Evolutionary conservation across 164 flowering plant species (phyloP), one percentile per base, ranked within the genome.

Genomic region (Liriodendron chinense): DNA sequence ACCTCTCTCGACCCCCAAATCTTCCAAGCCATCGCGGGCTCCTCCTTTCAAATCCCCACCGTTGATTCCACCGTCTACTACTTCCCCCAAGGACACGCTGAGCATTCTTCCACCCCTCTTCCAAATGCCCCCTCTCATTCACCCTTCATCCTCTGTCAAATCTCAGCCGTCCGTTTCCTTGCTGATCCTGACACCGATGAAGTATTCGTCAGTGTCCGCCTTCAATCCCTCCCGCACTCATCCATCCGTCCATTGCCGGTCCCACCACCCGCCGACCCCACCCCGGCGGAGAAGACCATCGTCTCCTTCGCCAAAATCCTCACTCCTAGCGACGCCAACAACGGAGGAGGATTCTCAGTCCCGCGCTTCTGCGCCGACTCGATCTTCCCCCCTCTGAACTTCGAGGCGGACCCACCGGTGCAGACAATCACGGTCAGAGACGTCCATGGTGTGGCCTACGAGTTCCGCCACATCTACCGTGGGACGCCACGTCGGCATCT

Each of bases 271-370:
- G 69, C 3, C 24, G 76, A 43, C 16, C 26, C 22, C 28, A 34
- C 1, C 76, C 7, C 10, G 72, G 26, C 7, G 10, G 62, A 2
- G 0, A 76, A 0, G 79, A 2, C 7, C 68, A 2, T 0, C 75
- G 79, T 77, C 1, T 71, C 91, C 24, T 89, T 84, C 49, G 80
- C 88, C 7, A 94, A 94, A 91, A 72, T 86, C 16, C 80, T 94
- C 47, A 92, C 96, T 1, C 86, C 89, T 12, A 89, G 93, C 1
- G 98, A 94, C 70, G 97, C 96, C 1, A 92, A 92, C 76, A 94
- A 90, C 24, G 98, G 98, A 21, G 98, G 98, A 0, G 98, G 97
- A 0, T 92, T 94, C 79, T 92, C 97, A 18, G 97, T 94, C 2
- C 97, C 97, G 68, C 76, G 91, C 62, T 86, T 79, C 63, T 94